A percentile compares a stretch with the other conserved stretches of the same genome.
These are phyloP conservation scores for Sporothrix protearum DNA, from an alignment of 2,329 filamentous ascomycete genomes.

Conservation along the genomic window DNA sequence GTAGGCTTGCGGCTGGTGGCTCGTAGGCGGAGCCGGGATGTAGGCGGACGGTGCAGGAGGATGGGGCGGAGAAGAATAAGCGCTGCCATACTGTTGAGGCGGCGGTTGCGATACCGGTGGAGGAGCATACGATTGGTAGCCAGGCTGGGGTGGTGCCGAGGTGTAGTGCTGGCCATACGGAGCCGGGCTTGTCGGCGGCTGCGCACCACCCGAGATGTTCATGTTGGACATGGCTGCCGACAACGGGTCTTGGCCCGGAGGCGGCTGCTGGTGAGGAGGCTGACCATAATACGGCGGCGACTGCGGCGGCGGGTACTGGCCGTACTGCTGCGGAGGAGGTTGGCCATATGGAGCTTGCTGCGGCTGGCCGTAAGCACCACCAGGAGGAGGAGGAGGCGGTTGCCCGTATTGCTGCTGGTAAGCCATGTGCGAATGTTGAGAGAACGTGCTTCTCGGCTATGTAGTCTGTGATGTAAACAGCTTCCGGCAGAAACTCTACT, in stretches of 20 bases:
- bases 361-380: conserved; percentile 1
- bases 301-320: conserved; percentile 11
- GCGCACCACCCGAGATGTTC: conserved; percentile 21
- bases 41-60: conserved; percentile 6
- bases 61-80: not conserved
- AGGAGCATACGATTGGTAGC: conserved; percentile 21
- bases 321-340: conserved; percentile 4
- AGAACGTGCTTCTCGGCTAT: not conserved
- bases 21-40: conserved; percentile 7
- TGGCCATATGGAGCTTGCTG: conserved; percentile 1
- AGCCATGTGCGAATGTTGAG: conserved; percentile 14
- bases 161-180: conserved; percentile 17
- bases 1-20: conserved; percentile 10
- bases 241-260: conserved; percentile 19
- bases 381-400: conserved; percentile 7
- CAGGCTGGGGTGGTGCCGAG: conserved; percentile 11
- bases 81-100: not conserved
- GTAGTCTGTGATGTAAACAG: not conserved
- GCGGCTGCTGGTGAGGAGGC: not conserved
- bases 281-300: conserved; percentile 18
- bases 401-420: conserved; percentile 22
- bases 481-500: not conserved
- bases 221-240: conserved; percentile 26
- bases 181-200: conserved; percentile 17
- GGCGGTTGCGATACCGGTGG: not conserved